A percentile compares a stretch with the other conserved stretches of the same genome.
phyloP scores from a whole-genome alignment of 257 asterid genomes.

The Salvia miltiorrhiza region DNA sequence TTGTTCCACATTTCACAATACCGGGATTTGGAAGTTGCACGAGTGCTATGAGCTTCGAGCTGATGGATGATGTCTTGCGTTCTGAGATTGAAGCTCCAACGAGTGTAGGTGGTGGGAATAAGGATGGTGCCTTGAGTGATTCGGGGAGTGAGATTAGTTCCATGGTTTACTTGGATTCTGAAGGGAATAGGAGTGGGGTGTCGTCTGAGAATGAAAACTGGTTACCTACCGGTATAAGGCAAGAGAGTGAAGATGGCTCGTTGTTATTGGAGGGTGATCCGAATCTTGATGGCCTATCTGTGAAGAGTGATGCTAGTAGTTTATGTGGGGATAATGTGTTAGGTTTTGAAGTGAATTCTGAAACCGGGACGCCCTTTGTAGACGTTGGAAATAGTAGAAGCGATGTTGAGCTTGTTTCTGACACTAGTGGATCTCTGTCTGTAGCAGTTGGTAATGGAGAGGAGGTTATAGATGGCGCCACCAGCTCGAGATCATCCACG shows the following conservation, averaged over 20 bases:
- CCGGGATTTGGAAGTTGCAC: conserved; percentile 29
- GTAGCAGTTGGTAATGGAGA: conserved; percentile 17
- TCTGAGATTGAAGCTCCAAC: conserved; percentile 26
- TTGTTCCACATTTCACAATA: conserved; percentile 32
- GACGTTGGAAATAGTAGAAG: conserved; percentile 36
- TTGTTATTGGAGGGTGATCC: conserved; percentile 52
- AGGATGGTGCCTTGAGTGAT: conserved; percentile 28
- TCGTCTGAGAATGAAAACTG: conserved; percentile 40
- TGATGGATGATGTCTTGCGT: conserved; percentile 37
- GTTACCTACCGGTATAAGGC: conserved; percentile 36
- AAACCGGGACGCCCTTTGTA: background rate
- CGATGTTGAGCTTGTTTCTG: conserved; percentile 40
- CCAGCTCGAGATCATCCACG: conserved; percentile 35
- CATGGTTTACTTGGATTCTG: conserved; percentile 16
- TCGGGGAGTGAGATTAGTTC: conserved; percentile 33
- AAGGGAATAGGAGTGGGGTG: conserved; percentile 22
- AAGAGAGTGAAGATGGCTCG: conserved; percentile 50
- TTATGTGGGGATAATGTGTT: conserved; percentile 69
- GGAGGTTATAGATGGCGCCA: conserved; percentile 35
- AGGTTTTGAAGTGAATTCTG: conserved; percentile 30
- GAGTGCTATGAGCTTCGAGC: conserved; percentile 36
- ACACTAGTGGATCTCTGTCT: background rate
- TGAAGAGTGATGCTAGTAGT: conserved; percentile 81
- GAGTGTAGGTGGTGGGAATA: conserved; percentile 28
- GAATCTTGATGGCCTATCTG: conserved; percentile 48